Conservation (phyloP, 2,329 filamentous ascomycete species). For the Venturia oleaginea region DNA sequence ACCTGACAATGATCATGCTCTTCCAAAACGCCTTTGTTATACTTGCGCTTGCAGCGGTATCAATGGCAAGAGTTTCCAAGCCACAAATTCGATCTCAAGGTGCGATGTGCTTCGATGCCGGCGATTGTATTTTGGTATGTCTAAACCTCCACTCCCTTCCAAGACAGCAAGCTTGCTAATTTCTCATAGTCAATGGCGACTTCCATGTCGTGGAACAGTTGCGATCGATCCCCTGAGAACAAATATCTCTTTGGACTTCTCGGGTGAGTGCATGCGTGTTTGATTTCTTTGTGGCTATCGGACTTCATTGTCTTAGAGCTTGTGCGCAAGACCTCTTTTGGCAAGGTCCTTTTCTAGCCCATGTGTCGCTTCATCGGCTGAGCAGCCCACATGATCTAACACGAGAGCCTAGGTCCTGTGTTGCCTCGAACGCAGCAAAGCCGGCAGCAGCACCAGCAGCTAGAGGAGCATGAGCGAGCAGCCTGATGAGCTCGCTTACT, state of each 20-base stretch:
- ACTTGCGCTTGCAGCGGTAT: background rate
- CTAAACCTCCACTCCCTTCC: background rate
- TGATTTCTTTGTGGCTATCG: background rate
- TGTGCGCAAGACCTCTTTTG: background rate
- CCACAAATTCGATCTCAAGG: background rate
- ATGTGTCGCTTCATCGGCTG: background rate
- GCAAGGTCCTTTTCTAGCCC: background rate
- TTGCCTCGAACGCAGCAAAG: background rate
- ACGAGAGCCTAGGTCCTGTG: background rate
- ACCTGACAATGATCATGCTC: background rate
- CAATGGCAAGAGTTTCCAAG: background rate
- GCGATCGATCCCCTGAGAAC: background rate
- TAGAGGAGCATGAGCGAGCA: background rate
- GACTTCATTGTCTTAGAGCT: background rate
- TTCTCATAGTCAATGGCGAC: background rate
- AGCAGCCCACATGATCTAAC: background rate
- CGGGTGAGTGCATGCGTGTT: background rate
- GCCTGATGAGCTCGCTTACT: background rate
- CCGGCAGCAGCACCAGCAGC: too few relatives aligned
- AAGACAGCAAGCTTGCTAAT: background rate
- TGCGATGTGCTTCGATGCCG: background rate
- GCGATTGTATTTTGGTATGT: background rate
- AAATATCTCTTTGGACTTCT: background rate
- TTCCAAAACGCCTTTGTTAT: background rate
- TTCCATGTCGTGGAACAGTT: too few relatives aligned